Base-by-base conservation (phyloP, 345 rosid genomes). In the Eutrema japonicum region DNA sequence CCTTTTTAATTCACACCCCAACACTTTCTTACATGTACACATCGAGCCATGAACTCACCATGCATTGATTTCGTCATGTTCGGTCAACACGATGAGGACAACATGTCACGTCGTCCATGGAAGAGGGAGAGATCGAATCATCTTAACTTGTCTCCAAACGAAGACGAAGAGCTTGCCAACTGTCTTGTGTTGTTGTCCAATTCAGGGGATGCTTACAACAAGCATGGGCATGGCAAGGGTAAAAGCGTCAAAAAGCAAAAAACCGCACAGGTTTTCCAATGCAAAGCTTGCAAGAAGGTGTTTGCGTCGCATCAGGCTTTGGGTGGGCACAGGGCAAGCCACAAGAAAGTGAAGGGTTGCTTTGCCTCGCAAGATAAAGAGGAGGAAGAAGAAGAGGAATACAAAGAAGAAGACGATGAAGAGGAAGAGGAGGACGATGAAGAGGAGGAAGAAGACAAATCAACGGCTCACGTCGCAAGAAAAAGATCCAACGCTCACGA, bases 311-410 rank as follows among this genome's bases (percentile, higher is more conserved):
- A 96, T 76, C 99, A 96, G 83, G 99, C 99, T 10, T 76, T 96
- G 66, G 99, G 99, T 2, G 99, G 99, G 51, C 99, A 96, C 72
- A 85, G 99, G 81, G 99, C 99, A 8, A 96, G 99, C 81, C 99
- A 96, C 82, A 92, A 96, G 84, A 96, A 96, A 66, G 99, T 96
- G 37, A 92, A 90, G 78, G 99, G 99, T 29, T 96, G 99, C 65
- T 96, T 90, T 72, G 99, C 99, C 49, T 58, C 80, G 33, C 72
- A 71, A 49, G 80, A 77, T 10, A 71, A 77, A 71, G 80, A 77
- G 14, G 77, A 71, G 13, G 63, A 57, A 37, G 63, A 57, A 16
- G 76, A 77, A 50, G 80, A 77, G 16, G 80, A 77, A 27, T 57
- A 77, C 55, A 65, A 71, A 57, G 80, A 77, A 33, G 80, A 64